These are phyloP conservation scores for Xylaria sp. DNA, from an alignment of 2,329 filamentous ascomycete genomes.

Conservation along the genomic window DNA sequence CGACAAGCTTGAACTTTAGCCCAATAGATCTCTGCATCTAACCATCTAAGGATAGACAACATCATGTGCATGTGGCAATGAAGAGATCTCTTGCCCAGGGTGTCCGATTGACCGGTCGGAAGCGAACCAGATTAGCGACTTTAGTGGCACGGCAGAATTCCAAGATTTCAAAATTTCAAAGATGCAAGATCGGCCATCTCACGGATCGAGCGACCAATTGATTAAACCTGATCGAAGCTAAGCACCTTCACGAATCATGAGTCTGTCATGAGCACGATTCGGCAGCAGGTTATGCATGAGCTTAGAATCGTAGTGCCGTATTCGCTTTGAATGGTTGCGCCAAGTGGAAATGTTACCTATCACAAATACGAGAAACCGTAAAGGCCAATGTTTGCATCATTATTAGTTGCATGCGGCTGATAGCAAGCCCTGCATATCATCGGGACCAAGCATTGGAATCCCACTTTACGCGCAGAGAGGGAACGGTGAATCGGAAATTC, in stretches of 20 bases:
- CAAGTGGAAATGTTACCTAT: background rate
- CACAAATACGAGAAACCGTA: background rate
- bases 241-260: background rate
- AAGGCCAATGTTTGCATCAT: slow-evolving; percentile 3
- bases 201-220: background rate
- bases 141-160: background rate
- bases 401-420: slow-evolving; percentile 11
- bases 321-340: background rate
- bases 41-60: background rate
- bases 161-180: background rate
- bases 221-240: background rate
- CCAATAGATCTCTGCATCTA: background rate
- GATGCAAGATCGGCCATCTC: background rate
- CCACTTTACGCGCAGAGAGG: slow-evolving; percentile 12
- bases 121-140: background rate
- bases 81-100: background rate
- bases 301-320: background rate
- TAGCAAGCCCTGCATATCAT: slow-evolving; percentile 24
- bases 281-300: background rate
- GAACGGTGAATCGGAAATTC: slow-evolving; percentile 13
- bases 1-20: background rate
- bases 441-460: slow-evolving; percentile 1
- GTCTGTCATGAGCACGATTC: background rate
- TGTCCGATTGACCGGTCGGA: background rate
- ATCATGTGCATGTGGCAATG: too few species aligned